phyloP scores from a whole-genome alignment of 108 stramenopile species.

The Nitzschia sp. region DNA sequence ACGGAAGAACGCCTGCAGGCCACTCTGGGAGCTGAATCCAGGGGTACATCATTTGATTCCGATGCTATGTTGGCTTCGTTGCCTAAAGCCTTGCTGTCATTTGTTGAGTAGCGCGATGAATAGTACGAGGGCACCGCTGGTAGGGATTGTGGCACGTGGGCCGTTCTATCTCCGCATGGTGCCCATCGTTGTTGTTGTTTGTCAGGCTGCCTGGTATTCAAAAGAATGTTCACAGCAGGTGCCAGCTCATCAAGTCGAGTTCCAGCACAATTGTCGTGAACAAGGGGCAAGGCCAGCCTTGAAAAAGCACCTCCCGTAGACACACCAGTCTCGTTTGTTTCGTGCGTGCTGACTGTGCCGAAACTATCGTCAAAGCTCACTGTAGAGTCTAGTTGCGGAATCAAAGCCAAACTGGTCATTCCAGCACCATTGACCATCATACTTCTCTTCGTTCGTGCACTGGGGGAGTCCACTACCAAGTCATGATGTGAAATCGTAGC shows the following conservation, averaged over 20 bases:
- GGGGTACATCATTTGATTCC: background rate
- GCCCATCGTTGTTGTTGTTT: background rate
- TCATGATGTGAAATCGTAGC: background rate
- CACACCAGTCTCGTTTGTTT: background rate
- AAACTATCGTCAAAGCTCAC: background rate
- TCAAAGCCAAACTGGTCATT: background rate
- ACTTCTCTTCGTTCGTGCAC: too few relatives aligned
- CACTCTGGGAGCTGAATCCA: background rate
- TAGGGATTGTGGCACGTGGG: background rate
- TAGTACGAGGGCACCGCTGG: background rate
- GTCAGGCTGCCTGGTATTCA: background rate
- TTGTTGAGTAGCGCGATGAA: background rate
- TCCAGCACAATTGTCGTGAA: background rate
- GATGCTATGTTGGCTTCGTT: background rate
- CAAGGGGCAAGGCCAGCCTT: background rate
- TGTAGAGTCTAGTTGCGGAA: background rate
- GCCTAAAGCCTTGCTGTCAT: background rate
- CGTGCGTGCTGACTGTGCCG: background rate
- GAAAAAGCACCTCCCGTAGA: background rate
- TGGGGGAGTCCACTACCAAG: background rate
- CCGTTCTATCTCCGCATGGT: background rate
- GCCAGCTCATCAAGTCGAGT: background rate
- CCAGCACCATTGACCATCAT: background rate
- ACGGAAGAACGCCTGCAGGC: background rate
- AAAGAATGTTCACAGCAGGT: background rate